These are phyloP conservation scores for Pichia sp. DNA, from an alignment of 1,139 yeast species.

Conservation along the genomic window DNA sequence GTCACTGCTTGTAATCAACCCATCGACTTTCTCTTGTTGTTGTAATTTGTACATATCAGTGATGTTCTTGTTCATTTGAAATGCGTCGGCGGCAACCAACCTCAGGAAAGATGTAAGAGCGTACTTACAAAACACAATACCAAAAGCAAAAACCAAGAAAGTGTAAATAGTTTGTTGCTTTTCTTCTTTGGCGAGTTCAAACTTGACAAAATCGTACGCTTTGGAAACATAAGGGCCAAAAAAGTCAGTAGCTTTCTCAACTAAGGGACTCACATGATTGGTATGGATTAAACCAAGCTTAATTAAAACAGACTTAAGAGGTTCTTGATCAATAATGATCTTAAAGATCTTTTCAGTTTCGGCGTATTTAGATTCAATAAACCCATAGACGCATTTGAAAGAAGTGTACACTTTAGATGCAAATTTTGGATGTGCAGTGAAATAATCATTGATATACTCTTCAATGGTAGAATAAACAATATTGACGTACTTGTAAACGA, in stretches of 20 bases:
- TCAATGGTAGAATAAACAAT: too few relatives aligned
- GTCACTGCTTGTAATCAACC: constrained; percentile 1
- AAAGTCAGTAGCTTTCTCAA: constrained; percentile 4
- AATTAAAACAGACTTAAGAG: constrained; percentile 4
- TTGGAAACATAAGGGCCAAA: not conserved
- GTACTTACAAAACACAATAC: constrained; percentile 12
- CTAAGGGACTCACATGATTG: constrained; percentile 7
- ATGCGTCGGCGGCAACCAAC: constrained; percentile 17
- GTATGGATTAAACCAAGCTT: constrained; percentile 5
- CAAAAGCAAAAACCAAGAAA: constrained; percentile 12
- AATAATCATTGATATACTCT: too few relatives aligned
- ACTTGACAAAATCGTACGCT: not conserved
- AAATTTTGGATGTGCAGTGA: too few relatives aligned
- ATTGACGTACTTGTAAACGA: too few relatives aligned
- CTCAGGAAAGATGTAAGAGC: constrained; percentile 10
- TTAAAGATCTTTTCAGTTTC: too few relatives aligned
- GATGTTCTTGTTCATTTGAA: constrained; percentile 17
- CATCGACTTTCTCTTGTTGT: constrained; percentile 2
- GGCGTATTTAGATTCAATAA: too few relatives aligned
- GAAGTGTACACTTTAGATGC: too few relatives aligned
- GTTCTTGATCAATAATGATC: constrained; percentile 3
- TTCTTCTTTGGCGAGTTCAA: not conserved
- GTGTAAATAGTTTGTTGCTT: constrained; percentile 10
- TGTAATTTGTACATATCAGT: constrained; percentile 16
- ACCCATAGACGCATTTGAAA: too few relatives aligned